Base-by-base conservation (phyloP, 192 early-diverging fungal genomes). In the Rhizophagus prolifer region DNA sequence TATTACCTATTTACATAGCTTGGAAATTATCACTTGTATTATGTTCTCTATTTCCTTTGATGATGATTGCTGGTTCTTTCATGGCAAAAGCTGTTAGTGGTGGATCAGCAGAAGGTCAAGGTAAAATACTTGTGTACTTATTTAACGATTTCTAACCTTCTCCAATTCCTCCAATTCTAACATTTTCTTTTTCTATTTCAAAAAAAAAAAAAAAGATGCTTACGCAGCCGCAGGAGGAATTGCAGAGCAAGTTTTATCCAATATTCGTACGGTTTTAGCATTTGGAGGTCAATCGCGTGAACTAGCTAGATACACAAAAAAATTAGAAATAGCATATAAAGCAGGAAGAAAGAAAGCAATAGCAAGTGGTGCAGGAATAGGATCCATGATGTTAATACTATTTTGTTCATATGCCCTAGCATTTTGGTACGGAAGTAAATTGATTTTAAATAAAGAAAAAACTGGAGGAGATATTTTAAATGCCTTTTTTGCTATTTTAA, bases 401-500 rank as follows among this genome's bases (percentile, higher is more conserved):
- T 96, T 93, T 75, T 74, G 78, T 54, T 84, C 90, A 4, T 95
- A 96, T 74, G 87, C 87, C 9, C 86, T 95, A 13, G 90, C 94
- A n/a, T 94, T 94, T 85, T 95, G 92, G 90, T 92, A 86, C 76
- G 93, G 93, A 58, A 80, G 82, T 21, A 82, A 74, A 3, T 62
- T 90, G 25, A 81, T 94, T 3, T 69, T 80, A 3, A 30, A 81
- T 25, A 81, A 82, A n/a, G 69, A 79, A 34, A 79, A 89, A 72
- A 58, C 46, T 28, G 82, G 81, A 70, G 84, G 86, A 3, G 58
- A 77, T 26, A 91, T 96, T 34, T 79, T 96, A n/a, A 91, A 88
- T 64, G 95, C 94, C 66, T 95, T 98, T 80, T 95, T 97, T 81
- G 84, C 92, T 38, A 85, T 96, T 80, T 85, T 96, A 10, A 91